These are phyloP conservation scores for Neovahlkampfia damariscottae DNA, from an alignment of 78 protist genomes.

Conservation along the genomic window DNA sequence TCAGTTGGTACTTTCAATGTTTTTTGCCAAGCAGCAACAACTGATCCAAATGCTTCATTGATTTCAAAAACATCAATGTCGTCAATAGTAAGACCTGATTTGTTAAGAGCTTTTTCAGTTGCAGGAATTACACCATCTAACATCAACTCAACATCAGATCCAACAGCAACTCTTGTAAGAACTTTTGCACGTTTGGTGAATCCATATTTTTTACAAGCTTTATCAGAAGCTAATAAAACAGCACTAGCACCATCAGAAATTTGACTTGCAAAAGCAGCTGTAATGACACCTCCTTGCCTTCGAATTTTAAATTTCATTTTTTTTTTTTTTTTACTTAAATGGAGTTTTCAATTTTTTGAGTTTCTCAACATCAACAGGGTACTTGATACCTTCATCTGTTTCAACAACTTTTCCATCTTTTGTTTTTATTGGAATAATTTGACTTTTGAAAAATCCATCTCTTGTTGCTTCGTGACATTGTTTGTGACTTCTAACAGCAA, in stretches of 20 bases:
- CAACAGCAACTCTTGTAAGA: conserved; percentile 27
- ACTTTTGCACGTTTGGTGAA: conserved; percentile 18
- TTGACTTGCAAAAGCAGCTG: conserved; percentile 36
- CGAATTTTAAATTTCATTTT: too few relatives aligned
- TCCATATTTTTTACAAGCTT: neutral
- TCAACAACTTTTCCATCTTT: neutral
- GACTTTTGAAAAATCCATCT: conserved; percentile 39
- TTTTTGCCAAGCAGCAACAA: conserved; percentile 24
- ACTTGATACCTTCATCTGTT: conserved; percentile 58
- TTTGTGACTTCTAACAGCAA: conserved; percentile 40
- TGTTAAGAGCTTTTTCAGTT: conserved; percentile 18
- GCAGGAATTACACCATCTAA: conserved; percentile 38
- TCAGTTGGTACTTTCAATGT: conserved; percentile 6
- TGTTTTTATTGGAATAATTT: conserved; percentile 53
- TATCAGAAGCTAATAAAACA: conserved; percentile 18
- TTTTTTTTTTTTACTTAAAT: too few relatives aligned
- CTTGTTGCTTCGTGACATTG: conserved; percentile 22
- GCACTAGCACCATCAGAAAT: conserved; percentile 45
- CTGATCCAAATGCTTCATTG: conserved; percentile 46
- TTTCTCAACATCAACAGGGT: conserved; percentile 1
- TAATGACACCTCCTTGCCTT: conserved; percentile 32
- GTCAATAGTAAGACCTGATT: conserved; percentile 16
- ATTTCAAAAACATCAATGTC: conserved; percentile 40
- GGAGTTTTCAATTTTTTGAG: conserved; percentile 5
- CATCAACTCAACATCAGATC: conserved; percentile 40